Evolutionary conservation across 2,329 filamentous ascomycete genomes (phyloP), one percentile per base, ranked within the genome.

Genomic region (Coniochaeta pulveracea): DNA sequence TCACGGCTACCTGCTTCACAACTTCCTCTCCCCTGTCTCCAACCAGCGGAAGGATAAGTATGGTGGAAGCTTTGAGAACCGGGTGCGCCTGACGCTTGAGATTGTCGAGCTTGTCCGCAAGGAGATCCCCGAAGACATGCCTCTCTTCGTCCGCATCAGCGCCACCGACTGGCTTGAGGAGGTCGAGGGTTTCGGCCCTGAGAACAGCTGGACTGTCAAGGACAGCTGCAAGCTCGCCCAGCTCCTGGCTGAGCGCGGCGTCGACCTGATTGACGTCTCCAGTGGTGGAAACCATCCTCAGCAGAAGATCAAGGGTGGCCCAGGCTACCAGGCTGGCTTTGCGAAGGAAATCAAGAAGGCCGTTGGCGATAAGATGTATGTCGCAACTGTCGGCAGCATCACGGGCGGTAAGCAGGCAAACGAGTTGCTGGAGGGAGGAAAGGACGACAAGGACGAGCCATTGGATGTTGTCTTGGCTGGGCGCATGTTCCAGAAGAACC

Each of bases 231-330:
- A 62, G 31, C 66, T 91, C 2, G 78, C 82, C 0, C 51, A 63
- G 28, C 56, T 77, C 0, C 60, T 91, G 0, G 76, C 76, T 0
- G 68, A 73, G 2, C 62, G 57, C 10, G 83, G 83, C 3, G 72
- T 89, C 3, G 83, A 91, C 49, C 58, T 91, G 2, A 58, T 91
- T 1, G 85, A 91, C 46, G 69, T 88, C 7, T 80, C 72, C 1
- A 71, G 67, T 3, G 82, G 74, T 1, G 84, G 81, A 4, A 70
- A 70, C 30, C 73, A 85, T 46, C 54, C 64, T 0, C 48, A 53
- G 30, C 72, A 77, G 43, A 71, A 76, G 36, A 65, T 80, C 34
- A 58, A 64, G 16, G 49, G 57, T 3, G 72, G 70, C 0, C 74
- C 76, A 0, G 79, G 65, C 0, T 88, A 85, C 57, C 83, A 89